Evolutionary conservation across 768 basidiomycete genomes (phyloP), one percentile per base, ranked within the genome.

Genomic region (Tylopilus subfusipes): DNA sequence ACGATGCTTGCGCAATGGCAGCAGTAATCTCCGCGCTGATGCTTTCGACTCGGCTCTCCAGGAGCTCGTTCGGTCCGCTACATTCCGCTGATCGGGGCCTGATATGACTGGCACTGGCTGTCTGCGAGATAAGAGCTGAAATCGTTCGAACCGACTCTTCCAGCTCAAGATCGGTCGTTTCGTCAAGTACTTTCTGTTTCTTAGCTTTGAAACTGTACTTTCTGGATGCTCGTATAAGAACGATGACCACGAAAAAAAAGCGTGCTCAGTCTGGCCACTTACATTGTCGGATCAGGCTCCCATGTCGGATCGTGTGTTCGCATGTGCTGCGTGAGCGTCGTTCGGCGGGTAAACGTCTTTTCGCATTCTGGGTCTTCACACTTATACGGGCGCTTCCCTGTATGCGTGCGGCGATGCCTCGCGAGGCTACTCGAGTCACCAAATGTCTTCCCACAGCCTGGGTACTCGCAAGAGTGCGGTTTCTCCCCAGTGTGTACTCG

Each of bases 401-500:
- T 91, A 63, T 90, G 92, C 22, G 90, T 93, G 61, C 93, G 82
- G 49, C 93, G 84, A 75, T 96, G 93, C 57, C 93, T 83, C 46
- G 93, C 93, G 42, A 96, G 80, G 72, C 88, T 90, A 64, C 91
- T 93, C 4, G 93, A 95, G 68, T 96, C 93, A 44, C 89, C 85
- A 73, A 95, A 96, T 1, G 88, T 89, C 75, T 89, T 92, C 46
- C 80, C 82, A 70, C 93, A 96, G 9, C 83, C 88, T 3, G 88
- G 88, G 68, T 93, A 92, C 74, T 92, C 90, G 73, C 93, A 96
- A 46, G 78, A 82, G 68, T 96, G 93, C 11, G 93, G 93, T 63
- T 92, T 90, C 74, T 96, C 93, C 36, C 93, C 93, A 5, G 93
- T 94, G 67, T 96, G 93, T 3, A 93, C 90, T 19, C 93, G 85